Base-by-base conservation (phyloP, 2,329 filamentous ascomycete genomes). In the Orbilia oligospora region DNA sequence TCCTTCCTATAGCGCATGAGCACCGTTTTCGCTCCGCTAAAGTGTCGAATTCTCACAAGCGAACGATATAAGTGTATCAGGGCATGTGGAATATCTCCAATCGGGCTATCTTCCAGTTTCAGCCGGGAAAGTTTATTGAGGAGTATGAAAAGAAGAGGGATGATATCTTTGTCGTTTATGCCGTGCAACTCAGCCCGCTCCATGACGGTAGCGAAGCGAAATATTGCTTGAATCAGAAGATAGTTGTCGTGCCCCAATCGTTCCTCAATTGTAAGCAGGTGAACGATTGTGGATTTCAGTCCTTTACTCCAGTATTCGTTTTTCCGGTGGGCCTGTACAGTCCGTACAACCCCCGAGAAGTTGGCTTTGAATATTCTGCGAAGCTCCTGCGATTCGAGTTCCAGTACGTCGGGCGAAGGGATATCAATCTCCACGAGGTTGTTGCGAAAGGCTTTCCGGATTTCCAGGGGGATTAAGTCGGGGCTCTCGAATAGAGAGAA, bases 11-110 rank as follows among this genome's bases (percentile, higher is more conserved):
- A 66, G 5, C 24, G 51, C 14, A 20, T n/a, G 10, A 14, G n/a
- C 5, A 36, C 41, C 3, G n/a, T n/a, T n/a, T 27, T 49, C 27
- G 51, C 48, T 1, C 16, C 24, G 14, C 27, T 12, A 16, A 65
- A 63, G 16, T 66, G 2, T 8, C 30, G 30, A 5, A 67, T 38
- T 14, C 49, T 24, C 1, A 67, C 24, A 2, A 73, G 22, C 2
- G 61, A 53, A 24, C 70, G 36, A 10, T 30, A 18, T 16, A 73
- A 27, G 12, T 73, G 70, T 16, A 20, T 20, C 24, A 73, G 10
- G 1, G 70, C 70, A 44, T 73, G 70, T 22, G 70, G 70, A 14
- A 67, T 41, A 67, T 73, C 70, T 22, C 38, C 65, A 10, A 51
- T 18, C 22, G 8, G 20, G 10, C 61, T 75, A 33, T 53, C 36